Evolutionary conservation across 2,329 filamentous ascomycete genomes (phyloP).

Genomic region (Biscogniauxia marginata): DNA sequence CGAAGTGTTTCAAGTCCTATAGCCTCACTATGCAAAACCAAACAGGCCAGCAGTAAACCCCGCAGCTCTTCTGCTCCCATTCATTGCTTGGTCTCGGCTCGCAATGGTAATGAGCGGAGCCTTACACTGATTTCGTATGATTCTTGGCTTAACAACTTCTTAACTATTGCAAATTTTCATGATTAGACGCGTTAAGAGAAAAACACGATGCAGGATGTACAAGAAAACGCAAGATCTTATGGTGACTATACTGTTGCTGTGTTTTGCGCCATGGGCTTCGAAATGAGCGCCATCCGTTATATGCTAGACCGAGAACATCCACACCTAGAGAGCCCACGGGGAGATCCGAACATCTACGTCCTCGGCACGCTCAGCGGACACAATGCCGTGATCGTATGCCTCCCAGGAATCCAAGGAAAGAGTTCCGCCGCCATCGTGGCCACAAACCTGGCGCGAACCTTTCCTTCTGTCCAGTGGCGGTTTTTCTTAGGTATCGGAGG

Average conservation of each 20-base stretch:
- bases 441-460: slow-evolving; percentile 23
- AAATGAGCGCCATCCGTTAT: slow-evolving; percentile 24
- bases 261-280: slow-evolving; percentile 25
- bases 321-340: slow-evolving; percentile 9
- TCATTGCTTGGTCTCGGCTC: too few species aligned
- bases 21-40: too few species aligned
- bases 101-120: background rate
- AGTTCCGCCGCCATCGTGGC: slow-evolving; percentile 24
- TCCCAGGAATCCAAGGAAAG: slow-evolving; percentile 26
- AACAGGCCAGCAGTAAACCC: too few species aligned
- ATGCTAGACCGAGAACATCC: slow-evolving; percentile 27
- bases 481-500: slow-evolving; percentile 29
- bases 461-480: slow-evolving; percentile 24
- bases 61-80: too few species aligned
- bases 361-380: slow-evolving; percentile 27
- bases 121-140: too few species aligned
- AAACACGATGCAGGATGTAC: background rate
- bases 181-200: too few species aligned
- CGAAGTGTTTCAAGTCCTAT: too few species aligned
- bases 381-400: slow-evolving; percentile 29
- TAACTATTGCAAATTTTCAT: too few species aligned
- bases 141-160: too few species aligned
- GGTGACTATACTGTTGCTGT: slow-evolving; percentile 27
- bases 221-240: slow-evolving; percentile 2
- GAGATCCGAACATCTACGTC: slow-evolving; percentile 27